Evolutionary conservation across 352 stramenopile species (phyloP), one percentile per base, ranked within the genome.

Genomic region (Phytophthora sojae): DNA sequence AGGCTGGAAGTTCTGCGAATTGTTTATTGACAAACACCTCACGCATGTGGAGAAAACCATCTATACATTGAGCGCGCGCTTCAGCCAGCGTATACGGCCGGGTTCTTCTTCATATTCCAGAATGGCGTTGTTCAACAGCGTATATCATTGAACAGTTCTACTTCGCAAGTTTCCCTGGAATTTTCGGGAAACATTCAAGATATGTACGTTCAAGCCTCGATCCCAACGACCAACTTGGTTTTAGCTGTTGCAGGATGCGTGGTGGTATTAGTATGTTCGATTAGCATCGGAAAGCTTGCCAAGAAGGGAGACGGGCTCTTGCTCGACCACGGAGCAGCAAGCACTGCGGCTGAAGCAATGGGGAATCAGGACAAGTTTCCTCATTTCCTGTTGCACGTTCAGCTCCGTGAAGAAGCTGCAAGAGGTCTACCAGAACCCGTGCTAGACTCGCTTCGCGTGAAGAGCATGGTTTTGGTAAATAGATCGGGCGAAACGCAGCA

Each of bases 81-180:
- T 29, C 53, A 59, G 9, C 53, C 30, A 11, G 15, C 30, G 30
- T 59, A 58, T 29, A 58, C 52, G 2, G 52, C 30, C n/a, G 52
- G 52, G 29, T 30, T 58, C 30, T 58, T 47, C 30, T 58, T 58
- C 11, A 58, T 47, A 30, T 58, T 58, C 12, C 52, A 58, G 19
- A 44, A 58, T n/a, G 52, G 15, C 6, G 53, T 57, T 0, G 51
- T 29, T 15, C 51, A 32, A 17, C 19, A 29, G 5, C 19, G 21
- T 8, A 32, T 55, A 2, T 55, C 0, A 4, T 21, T 19, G 15
- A 32, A 21, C 21, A 55, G 9, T 55, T 55, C 23, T 35, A 52
- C 45, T 50, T 2, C 45, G 6, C 45, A 52, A 26, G 12, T 29
- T 26, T 52, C 21, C 9, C 49, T 54, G 8, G 44, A 7, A 7